These are phyloP conservation scores for Metarhizium anisopliae DNA, from an alignment of 2,329 filamentous ascomycete genomes.

Conservation along the genomic window DNA sequence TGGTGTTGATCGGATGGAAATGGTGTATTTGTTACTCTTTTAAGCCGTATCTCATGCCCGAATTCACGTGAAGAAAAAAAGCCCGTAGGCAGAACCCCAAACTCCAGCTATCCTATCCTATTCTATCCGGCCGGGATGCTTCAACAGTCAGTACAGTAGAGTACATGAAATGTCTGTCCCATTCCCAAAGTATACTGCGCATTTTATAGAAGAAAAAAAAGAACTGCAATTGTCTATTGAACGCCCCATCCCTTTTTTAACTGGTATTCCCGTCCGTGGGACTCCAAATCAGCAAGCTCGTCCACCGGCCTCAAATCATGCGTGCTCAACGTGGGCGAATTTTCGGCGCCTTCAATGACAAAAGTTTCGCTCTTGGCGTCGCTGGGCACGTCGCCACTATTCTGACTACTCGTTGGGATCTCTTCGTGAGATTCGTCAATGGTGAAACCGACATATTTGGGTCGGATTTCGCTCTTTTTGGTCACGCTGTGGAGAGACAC, in stretches of 20 bases:
- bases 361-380: constrained; percentile 26
- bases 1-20: background rate
- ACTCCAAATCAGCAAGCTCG: constrained; percentile 21
- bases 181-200: background rate
- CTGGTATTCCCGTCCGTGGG: constrained; percentile 13
- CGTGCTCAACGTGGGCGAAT: constrained; percentile 15
- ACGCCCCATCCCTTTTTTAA: constrained; percentile 15
- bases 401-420: background rate
- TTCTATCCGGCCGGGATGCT: background rate
- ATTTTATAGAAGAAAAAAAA: background rate
- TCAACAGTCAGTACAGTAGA: background rate
- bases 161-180: constrained; percentile 1
- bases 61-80: background rate
- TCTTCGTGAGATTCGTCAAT: constrained; percentile 11
- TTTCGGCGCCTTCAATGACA: constrained; percentile 23
- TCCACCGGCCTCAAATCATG: constrained; percentile 16
- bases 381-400: constrained; percentile 7
- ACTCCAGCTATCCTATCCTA: background rate
- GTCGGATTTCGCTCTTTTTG: background rate
- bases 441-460: constrained; percentile 9
- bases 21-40: too few relatives aligned
- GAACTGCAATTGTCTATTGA: background rate
- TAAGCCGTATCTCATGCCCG: background rate
- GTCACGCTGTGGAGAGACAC: constrained; percentile 23
- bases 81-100: background rate